Evolutionary conservation across 2,329 filamentous ascomycete genomes (phyloP).

Genomic region (Magnaporthiopsis incrustans): DNA sequence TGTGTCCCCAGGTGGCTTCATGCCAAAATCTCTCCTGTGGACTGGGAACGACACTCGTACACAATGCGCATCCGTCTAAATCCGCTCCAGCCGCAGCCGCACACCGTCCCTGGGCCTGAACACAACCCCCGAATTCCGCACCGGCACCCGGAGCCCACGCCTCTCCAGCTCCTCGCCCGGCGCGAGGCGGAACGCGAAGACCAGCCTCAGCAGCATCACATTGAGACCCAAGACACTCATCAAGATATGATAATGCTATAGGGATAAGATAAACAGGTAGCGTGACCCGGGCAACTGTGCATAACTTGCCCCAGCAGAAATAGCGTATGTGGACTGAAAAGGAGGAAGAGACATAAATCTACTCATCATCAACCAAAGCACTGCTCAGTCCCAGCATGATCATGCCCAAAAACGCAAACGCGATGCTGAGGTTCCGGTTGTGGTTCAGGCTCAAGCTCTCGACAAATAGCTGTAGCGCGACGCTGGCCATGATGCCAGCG

Average conservation of each 20-base stretch:
- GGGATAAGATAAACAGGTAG: neutral
- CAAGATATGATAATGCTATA: neutral
- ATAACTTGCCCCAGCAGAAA: neutral
- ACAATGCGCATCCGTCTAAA: too few species aligned
- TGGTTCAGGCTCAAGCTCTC: slow-evolving; percentile 81
- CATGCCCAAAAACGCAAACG: slow-evolving; percentile 82
- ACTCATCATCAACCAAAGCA: slow-evolving; percentile 31
- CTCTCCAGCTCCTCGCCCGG: too few species aligned
- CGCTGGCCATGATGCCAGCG: slow-evolving; percentile 90
- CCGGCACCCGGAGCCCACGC: too few species aligned
- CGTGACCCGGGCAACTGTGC: neutral
- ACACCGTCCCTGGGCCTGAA: too few species aligned
- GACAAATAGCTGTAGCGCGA: slow-evolving; percentile 80
- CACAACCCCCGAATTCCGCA: too few species aligned
- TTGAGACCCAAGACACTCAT: neutral
- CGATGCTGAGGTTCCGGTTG: slow-evolving; percentile 66
- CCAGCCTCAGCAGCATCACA: slow-evolving; percentile 9
- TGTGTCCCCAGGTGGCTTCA: too few species aligned
- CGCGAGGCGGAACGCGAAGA: too few species aligned
- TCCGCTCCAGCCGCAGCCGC: too few species aligned
- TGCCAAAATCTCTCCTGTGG: too few species aligned
- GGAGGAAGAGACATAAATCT: neutral
- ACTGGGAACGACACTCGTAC: too few species aligned
- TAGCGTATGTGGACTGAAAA: neutral
- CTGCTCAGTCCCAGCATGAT: slow-evolving; percentile 75